Base-by-base conservation (phyloP, 2,329 filamentous ascomycete genomes). In the Atkinsonella texensis region DNA sequence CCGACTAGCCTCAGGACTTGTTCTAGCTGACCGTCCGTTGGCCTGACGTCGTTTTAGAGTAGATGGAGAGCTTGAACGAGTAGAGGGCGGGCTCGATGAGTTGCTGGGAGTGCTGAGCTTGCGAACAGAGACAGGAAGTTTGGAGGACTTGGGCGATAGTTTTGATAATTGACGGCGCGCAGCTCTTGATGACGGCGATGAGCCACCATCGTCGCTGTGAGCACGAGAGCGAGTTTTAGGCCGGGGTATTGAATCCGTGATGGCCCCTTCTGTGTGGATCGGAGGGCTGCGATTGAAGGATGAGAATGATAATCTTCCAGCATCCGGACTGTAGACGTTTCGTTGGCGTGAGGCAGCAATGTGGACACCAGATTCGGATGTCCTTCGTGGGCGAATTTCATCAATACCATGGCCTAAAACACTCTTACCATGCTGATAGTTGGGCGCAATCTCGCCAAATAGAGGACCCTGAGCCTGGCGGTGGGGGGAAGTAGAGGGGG, bases 371-470 rank as follows among this genome's bases (percentile, higher is more conserved):
- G 85, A 83, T 61, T 90, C 87, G 43, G 85, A 87, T 20, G 83
- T 83, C 65, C 84, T 76, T 56, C 84, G 73, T 54, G 74, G 71
- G 48, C 75, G 70, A 48, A 70, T 60, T 48, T 58, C 61, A 54
- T 76, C 71, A 56, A 85, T 85, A 49, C 83, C 83, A 68, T 80
- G 81, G 5, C 80, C 81, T 49, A 73, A 70, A 47, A 75, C 69
- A 18, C 72, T 66, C 28, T 73, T 62, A 57, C 78, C 73, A 59
- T 72, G 73, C 57, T 80, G 74, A 39, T 4, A 28, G 5, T 80
- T 73, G n/a, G 80, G 75, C 31, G 81, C 69, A 57, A 90, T 77
- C 65, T 90, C 87, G 39, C 87, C 87, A 68, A 91, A 91, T 18
- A 90, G 69, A 38, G 87, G 77, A 55, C 75, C 75, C 50, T 74